phyloP scores from a whole-genome alignment of 805 yeast species.

The Candida namnaoensis region DNA sequence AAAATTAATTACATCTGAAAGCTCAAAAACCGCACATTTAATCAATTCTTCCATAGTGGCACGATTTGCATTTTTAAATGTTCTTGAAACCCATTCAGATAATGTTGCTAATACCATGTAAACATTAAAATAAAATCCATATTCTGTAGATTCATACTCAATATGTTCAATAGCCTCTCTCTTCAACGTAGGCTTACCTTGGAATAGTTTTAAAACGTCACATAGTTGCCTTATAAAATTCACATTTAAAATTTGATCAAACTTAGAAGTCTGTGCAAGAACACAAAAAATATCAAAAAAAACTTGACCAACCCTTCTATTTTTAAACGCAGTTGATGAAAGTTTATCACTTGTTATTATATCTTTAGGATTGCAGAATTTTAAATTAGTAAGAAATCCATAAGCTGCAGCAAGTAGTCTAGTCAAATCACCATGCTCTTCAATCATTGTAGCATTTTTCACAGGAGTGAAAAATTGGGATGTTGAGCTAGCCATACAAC shows the following conservation, averaged over 20 bases:
- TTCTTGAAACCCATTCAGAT: constrained; percentile 43
- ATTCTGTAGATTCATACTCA: constrained; percentile 84
- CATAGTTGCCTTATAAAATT: constrained; percentile 50
- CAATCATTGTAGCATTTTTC: constrained; percentile 54
- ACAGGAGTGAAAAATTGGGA: constrained; percentile 80
- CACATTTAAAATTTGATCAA: constrained; percentile 32
- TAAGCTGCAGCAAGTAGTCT: constrained; percentile 55
- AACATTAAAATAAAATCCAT: constrained; percentile 20
- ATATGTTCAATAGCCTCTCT: constrained; percentile 78
- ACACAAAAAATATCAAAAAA: constrained; percentile 76
- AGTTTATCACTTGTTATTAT: constrained; percentile 21
- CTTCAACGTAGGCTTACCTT: constrained; percentile 66
- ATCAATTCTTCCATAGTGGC: no score
- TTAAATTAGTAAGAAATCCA: constrained; percentile 50
- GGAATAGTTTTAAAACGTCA: constrained; percentile 60
- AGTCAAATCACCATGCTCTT: constrained; percentile 55
- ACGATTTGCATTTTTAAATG: constrained; percentile 18
- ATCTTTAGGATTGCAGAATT: constrained; percentile 34
- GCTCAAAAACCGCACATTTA: no score
- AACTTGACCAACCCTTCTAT: constrained; percentile 69
- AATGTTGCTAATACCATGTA: constrained; percentile 59
- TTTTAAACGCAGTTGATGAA: constrained; percentile 33
- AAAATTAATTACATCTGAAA: no score
- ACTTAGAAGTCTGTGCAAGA: constrained; percentile 57
- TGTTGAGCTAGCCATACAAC: constrained; percentile 61